A percentile compares a stretch with the other conserved stretches of the same genome.
phyloP scores from a whole-genome alignment of 1,284 basidiomycete species.

The Rhodotorula sp. region DNA sequence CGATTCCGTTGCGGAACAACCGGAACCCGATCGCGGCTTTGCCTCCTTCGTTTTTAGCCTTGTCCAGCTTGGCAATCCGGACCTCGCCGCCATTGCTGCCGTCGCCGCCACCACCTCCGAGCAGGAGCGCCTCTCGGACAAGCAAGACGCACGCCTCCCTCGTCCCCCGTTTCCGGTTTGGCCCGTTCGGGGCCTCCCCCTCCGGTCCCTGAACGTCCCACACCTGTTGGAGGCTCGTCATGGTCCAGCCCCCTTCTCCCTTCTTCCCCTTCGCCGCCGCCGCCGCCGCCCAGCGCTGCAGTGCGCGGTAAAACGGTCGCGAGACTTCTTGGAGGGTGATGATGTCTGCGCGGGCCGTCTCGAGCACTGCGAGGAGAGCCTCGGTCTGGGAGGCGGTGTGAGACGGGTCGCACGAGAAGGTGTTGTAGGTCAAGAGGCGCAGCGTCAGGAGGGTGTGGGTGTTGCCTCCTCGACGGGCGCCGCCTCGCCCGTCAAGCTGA shows the following conservation, averaged over 20 bases:
- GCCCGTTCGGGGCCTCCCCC: not conserved
- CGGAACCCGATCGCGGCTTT: constrained; percentile 13
- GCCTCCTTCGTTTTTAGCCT: constrained; percentile 19
- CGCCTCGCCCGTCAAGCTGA: not conserved
- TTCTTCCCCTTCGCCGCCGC: not conserved
- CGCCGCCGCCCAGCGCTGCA: constrained; percentile 10
- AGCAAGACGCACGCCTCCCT: constrained; percentile 21
- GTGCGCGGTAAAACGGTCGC: not conserved
- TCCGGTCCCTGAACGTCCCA: constrained; percentile 9
- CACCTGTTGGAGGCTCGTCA: constrained; percentile 9
- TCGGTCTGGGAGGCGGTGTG: constrained; percentile 14
- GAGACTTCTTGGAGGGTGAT: constrained; percentile 28
- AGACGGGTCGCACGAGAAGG: constrained; percentile 17
- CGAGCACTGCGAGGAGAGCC: constrained; percentile 17
- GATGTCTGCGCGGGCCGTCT: constrained; percentile 1
- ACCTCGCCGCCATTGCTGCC: not conserved
- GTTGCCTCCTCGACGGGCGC: too few species aligned
- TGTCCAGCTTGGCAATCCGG: not conserved
- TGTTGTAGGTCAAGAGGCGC: constrained; percentile 28
- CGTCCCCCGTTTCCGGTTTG: constrained; percentile 9
- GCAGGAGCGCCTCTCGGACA: not conserved
- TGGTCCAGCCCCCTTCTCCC: not conserved
- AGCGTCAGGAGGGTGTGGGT: not conserved
- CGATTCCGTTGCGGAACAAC: not conserved
- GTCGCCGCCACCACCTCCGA: not conserved